Evolutionary conservation across 2,329 filamentous ascomycete species (phyloP), one percentile per base, ranked within the genome.

Genomic region (Botryotinia convoluta): DNA sequence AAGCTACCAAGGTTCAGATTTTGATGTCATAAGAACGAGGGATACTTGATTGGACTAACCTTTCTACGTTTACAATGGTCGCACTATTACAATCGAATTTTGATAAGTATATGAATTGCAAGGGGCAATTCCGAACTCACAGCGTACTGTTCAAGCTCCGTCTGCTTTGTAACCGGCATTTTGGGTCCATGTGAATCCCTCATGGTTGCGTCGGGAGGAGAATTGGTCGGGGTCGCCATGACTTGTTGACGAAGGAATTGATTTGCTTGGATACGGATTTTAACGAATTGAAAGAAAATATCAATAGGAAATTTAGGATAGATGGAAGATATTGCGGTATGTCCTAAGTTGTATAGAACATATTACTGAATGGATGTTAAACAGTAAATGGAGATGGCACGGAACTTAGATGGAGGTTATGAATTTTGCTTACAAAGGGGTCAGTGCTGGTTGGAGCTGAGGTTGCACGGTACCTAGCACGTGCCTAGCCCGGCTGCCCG

Each of bases 11-110:
- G 16, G 18, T 32, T 64, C 39, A 64, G 61, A 64, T 45, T 63
- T 45, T n/a, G 39, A 44, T 32, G 6, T 64, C 14, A 32, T 20
- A n/a, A 64, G n/a, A 45, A 32, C 10, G 16, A 45, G 39, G 39
- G 10, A 18, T 32, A 42, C 14, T 64, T 3, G n/a, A 6, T 45
- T 8, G n/a, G 18, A 45, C 39, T 20, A 32, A 64, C 61, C 61
- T 64, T 64, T 45, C 61, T 64, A 42, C 61, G 61, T 64, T 64
- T 44, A 14, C 61, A 64, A 45, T 64, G 61, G 18, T 64, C 61
- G n/a, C 61, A 64, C 61, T 64, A 44, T 32, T 22, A 20, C 4
- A 3, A 44, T 14, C 39, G 5, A 10, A 64, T 5, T 32, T 42
- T 20, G 22, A 64, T 64, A 64, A 64, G 61, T 22, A 44, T 22